Evolutionary conservation across 495 filamentous ascomycete genomes (phyloP), one percentile per base, ranked within the genome.

Genomic region (Penicillium maclennaniae): DNA sequence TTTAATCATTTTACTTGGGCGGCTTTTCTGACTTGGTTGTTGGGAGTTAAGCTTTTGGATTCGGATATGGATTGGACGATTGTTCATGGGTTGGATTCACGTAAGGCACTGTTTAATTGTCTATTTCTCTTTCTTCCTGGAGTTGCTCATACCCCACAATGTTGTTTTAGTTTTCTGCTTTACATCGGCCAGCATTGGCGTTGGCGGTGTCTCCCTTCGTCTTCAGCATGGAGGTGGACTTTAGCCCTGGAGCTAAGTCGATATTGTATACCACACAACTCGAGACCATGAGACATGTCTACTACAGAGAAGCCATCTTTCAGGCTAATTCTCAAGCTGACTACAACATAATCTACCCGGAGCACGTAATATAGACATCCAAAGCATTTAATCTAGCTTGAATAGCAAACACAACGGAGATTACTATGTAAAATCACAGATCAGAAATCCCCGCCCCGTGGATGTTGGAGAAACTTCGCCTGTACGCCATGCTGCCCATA

Each of bases 401-500:
- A 60, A 34, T 39, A 43, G 43, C 39, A 51, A 62, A 58, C 50
- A 51, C 45, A 49, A 51, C 34, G 31, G 54, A 54, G 47, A 61
- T 56, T 58, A 62, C 53, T 62, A 59, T 65, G 62, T 67, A 56
- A 58, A 56, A 59, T 56, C 54, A 65, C 45, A 61, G 47, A 59
- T 54, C 44, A 40, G 40, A 62, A 61, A 56, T 63, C 54, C 56
- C 59, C 45, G 50, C 61, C 58, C 54, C 64, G 48, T 66, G 53
- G 56, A 68, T 54, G 43, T 44, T 51, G 49, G 47, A 59, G 51
- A 58, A 59, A 56, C 56, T 67, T 70, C 70, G 71, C 72, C 72
- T 45, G 58, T 74, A 74, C 72, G 71, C 72, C 72, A 65, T 74
- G 72, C 72, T 76, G 69, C 68, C 72, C 70, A 65, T 63, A 65